Percentiles rank a stretch among this genome's conserved stretches.
Evolutionary conservation across 2,329 filamentous ascomycete species (phyloP).

Genomic region (Cercospora canescens): DNA sequence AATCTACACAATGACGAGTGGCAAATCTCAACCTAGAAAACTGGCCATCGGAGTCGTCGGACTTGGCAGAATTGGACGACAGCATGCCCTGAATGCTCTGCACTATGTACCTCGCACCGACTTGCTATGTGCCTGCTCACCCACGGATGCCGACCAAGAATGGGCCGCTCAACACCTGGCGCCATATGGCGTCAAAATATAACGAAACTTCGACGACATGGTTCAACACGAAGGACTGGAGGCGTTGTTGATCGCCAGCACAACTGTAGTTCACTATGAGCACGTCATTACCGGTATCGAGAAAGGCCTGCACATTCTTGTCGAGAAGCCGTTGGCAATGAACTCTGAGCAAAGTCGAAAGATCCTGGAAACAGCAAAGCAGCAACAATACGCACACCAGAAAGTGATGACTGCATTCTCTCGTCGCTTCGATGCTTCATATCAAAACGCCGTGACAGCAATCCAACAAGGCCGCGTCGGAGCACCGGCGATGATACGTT

Average conservation of each 20-base stretch:
- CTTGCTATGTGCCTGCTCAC: slow-evolving; percentile 48
- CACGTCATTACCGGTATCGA: slow-evolving; percentile 59
- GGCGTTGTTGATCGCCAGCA: slow-evolving; percentile 56
- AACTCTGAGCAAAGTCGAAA: slow-evolving; percentile 15
- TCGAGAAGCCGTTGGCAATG: slow-evolving; percentile 51
- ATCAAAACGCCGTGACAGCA: slow-evolving; percentile 39
- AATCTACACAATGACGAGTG: neutral
- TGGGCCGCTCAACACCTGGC: slow-evolving; percentile 54
- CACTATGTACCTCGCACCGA: slow-evolving; percentile 46
- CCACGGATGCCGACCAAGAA: slow-evolving; percentile 33
- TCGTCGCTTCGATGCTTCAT: slow-evolving; percentile 47
- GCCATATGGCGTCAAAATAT: slow-evolving; percentile 54
- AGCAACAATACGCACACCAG: slow-evolving; percentile 31
- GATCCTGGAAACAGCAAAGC: slow-evolving; percentile 10
- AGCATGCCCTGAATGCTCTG: slow-evolving; percentile 37
- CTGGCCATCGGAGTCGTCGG: slow-evolving; percentile 21
- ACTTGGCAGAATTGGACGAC: slow-evolving; percentile 20
- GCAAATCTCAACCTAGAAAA: slow-evolving; percentile 1
- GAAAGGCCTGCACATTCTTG: slow-evolving; percentile 56
- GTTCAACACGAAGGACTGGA: slow-evolving; percentile 55
- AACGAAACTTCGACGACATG: slow-evolving; percentile 58
- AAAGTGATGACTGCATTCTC: slow-evolving; percentile 49
- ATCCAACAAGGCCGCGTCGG: slow-evolving; percentile 43
- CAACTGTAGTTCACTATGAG: slow-evolving; percentile 57
- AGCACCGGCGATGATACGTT: slow-evolving; percentile 42